These are phyloP conservation scores for Pseudoscleropodium purum DNA, from an alignment of 225 moss, liverwort and hornwort species.

Conservation along the genomic window DNA sequence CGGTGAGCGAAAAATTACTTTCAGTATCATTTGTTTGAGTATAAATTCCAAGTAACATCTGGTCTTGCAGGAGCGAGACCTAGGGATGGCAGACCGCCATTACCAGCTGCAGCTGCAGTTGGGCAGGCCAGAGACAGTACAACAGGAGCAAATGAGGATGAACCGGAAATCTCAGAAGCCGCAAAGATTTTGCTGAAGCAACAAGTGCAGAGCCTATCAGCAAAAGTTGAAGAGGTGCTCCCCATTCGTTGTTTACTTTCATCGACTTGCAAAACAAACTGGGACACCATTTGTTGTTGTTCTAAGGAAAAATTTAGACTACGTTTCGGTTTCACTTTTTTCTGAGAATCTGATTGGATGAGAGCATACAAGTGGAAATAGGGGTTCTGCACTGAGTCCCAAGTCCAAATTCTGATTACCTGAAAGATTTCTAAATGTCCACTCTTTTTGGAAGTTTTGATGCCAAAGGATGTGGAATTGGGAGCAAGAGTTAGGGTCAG, in stretches of 20 bases:
- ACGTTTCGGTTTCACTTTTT: background rate
- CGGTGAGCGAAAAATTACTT: background rate
- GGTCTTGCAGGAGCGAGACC: conserved; percentile 24
- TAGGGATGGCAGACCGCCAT: conserved; percentile 34
- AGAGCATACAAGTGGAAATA: background rate
- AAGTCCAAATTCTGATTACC: background rate
- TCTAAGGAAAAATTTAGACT: background rate
- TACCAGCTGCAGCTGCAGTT: conserved; percentile 25
- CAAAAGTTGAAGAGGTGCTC: conserved; percentile 59
- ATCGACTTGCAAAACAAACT: background rate
- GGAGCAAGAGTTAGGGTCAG: background rate
- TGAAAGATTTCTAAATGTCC: too few relatives aligned
- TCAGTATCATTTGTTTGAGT: background rate
- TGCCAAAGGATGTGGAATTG: background rate
- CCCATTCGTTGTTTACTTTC: background rate
- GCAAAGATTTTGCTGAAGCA: conserved; percentile 32
- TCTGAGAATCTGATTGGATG: background rate
- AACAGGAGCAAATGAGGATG: conserved; percentile 38
- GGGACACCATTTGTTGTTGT: background rate
- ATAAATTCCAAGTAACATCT: background rate
- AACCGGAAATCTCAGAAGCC: conserved; percentile 27
- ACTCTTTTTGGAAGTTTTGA: background rate
- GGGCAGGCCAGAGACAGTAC: conserved; percentile 24
- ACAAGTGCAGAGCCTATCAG: conserved; percentile 42
- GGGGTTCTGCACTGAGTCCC: background rate